Conservation (phyloP, 2,329 filamentous ascomycete species). For the Paraconiothyrium sp. region DNA sequence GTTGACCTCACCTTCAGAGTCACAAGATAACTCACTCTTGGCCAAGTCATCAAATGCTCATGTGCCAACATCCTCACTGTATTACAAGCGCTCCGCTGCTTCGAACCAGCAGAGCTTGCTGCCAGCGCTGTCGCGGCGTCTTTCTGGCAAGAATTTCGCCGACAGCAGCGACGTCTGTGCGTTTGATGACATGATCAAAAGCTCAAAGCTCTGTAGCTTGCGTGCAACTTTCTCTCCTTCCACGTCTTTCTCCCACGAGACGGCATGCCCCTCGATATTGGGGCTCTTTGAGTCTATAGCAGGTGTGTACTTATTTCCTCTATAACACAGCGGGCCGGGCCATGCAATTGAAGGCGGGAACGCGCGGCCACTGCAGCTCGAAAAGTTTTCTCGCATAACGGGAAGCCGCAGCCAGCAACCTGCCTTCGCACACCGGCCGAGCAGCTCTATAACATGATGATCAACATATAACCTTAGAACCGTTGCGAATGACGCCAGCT, state of each 20-base stretch:
- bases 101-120: too few species aligned
- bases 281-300: slow-evolving; percentile 8
- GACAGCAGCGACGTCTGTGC: not conserved
- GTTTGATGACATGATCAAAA: slow-evolving; percentile 10
- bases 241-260: not conserved
- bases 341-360: slow-evolving; percentile 5
- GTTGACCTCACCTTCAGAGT: too few species aligned
- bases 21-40: too few species aligned
- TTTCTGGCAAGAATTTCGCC: too few species aligned
- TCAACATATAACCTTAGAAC: slow-evolving; percentile 60
- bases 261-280: slow-evolving; percentile 2
- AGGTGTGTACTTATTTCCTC: slow-evolving; percentile 7
- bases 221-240: not conserved
- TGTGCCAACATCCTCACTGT: too few species aligned
- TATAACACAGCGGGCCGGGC: not conserved
- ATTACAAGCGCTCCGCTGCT: too few species aligned
- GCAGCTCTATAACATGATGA: slow-evolving; percentile 37
- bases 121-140: too few species aligned
- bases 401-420: slow-evolving; percentile 3
- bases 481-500: slow-evolving; percentile 72
- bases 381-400: slow-evolving; percentile 10
- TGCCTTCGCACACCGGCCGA: not conserved
- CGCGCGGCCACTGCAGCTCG: not conserved
- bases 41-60: too few species aligned
- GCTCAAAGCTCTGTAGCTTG: not conserved